Conservation (phyloP, 257 asterid genomes). For the Solanum stenotomum region DNA sequence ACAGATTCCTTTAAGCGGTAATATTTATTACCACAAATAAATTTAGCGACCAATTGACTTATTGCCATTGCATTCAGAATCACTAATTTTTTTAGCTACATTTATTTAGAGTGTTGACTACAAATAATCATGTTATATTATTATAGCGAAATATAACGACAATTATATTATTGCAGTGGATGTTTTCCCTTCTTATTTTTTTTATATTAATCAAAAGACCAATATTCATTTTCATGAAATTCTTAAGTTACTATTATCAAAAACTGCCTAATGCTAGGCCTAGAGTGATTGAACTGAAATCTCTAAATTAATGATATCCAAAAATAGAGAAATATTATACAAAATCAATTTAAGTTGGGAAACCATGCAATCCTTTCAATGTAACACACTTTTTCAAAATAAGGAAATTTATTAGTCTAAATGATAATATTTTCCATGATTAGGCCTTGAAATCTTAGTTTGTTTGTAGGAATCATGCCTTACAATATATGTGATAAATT, state of each 20-base stretch:
- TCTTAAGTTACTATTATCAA: neutral
- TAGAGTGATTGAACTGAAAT: neutral
- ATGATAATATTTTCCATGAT: neutral
- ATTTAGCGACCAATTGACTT: no score
- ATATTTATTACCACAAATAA: no score
- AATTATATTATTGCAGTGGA: neutral
- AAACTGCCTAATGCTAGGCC: neutral
- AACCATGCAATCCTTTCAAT: neutral
- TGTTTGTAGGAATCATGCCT: neutral
- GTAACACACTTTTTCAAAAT: neutral
- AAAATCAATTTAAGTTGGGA: neutral
- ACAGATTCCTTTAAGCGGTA: no score
- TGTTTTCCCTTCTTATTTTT: neutral
- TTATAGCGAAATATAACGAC: accelerated
- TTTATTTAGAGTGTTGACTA: neutral
- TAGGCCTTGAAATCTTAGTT: neutral
- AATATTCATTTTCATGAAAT: neutral
- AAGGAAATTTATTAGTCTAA: neutral
- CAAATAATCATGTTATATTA: neutral
- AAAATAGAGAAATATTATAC: neutral
- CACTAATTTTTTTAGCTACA: neutral
- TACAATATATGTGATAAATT: neutral
- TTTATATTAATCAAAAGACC: neutral
- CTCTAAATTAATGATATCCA: neutral
- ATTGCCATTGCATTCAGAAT: neutral